phyloP scores from a whole-genome alignment of 306 rosid species.

The Rosa multiflora region DNA sequence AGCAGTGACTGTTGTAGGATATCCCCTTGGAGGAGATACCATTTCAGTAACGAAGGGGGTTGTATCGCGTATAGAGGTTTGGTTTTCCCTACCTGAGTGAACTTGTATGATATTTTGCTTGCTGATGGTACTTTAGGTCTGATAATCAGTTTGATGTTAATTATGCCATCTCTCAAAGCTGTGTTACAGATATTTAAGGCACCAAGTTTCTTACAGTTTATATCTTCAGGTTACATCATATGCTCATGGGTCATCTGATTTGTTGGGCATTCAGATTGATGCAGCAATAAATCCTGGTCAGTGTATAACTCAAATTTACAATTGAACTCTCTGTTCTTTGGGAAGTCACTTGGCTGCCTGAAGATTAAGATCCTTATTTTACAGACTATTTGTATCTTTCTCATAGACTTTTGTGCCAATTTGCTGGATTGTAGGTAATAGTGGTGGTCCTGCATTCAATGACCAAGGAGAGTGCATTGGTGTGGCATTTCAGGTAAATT shows the following conservation, averaged over 20 bases:
- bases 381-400: conserved; percentile 18
- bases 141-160: conserved; percentile 5
- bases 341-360: conserved; percentile 9
- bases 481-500: conserved; percentile 98
- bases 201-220: conserved; percentile 9
- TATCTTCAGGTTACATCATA: conserved; percentile 88
- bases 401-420: conserved; percentile 38
- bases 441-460: conserved; percentile 99
- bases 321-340: not conserved
- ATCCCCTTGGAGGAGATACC: conserved; percentile 99
- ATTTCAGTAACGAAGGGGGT: conserved; percentile 98
- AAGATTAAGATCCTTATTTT: conserved; percentile 14
- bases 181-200: conserved; percentile 9
- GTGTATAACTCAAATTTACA: conserved; percentile 27
- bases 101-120: not conserved
- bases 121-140: conserved; percentile 9
- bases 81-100: conserved; percentile 13
- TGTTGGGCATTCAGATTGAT: conserved; percentile 97
- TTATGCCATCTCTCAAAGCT: conserved; percentile 19
- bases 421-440: conserved; percentile 79
- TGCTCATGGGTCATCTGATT: conserved; percentile 95
- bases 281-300: conserved; percentile 99
- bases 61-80: conserved; percentile 97
- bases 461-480: conserved; percentile 98
- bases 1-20: conserved; percentile 98